A percentile compares a stretch with the other conserved stretches of the same genome.
These are phyloP conservation scores for Crithidia expoeki DNA, from an alignment of 208 protist species.

Conservation along the genomic window DNA sequence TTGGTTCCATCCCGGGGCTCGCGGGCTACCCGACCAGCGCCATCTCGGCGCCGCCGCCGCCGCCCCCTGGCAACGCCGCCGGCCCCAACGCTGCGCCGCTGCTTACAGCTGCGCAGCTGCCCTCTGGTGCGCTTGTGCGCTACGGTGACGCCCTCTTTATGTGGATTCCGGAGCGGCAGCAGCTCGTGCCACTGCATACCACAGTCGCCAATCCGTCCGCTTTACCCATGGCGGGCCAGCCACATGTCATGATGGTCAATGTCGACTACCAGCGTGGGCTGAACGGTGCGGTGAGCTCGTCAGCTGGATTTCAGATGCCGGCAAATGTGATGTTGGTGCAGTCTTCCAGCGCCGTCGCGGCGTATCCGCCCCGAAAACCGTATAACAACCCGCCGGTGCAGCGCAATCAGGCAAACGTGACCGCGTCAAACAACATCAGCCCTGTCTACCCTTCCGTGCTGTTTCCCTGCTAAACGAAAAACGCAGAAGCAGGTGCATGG, in stretches of 20 bases:
- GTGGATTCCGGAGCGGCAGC: conserved; percentile 21
- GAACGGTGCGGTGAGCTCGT: not conserved
- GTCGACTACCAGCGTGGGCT: conserved; percentile 7
- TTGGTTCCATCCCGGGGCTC: not conserved
- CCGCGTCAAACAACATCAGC: not conserved
- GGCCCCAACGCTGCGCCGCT: not conserved
- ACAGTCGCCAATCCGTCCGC: not conserved
- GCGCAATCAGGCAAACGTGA: not conserved
- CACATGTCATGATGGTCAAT: conserved; percentile 1
- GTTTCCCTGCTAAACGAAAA: conserved; percentile 18
- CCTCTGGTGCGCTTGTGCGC: conserved; percentile 20
- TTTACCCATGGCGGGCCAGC: not conserved
- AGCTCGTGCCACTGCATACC: conserved; percentile 20
- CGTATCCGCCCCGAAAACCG: not conserved
- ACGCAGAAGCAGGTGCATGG: too few relatives aligned
- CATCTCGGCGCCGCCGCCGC: not conserved
- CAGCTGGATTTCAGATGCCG: conserved; percentile 11
- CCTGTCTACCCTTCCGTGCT: conserved; percentile 10
- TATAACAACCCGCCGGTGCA: not conserved
- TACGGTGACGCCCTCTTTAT: conserved; percentile 24
- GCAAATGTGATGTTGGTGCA: conserved; percentile 24
- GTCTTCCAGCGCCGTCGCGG: conserved; percentile 17
- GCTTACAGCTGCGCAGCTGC: conserved; percentile 22
- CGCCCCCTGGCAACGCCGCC: not conserved
- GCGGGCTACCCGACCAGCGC: too few relatives aligned